Base-by-base conservation (phyloP, 2,329 filamentous ascomycete genomes). In the Alternaria postmessia region DNA sequence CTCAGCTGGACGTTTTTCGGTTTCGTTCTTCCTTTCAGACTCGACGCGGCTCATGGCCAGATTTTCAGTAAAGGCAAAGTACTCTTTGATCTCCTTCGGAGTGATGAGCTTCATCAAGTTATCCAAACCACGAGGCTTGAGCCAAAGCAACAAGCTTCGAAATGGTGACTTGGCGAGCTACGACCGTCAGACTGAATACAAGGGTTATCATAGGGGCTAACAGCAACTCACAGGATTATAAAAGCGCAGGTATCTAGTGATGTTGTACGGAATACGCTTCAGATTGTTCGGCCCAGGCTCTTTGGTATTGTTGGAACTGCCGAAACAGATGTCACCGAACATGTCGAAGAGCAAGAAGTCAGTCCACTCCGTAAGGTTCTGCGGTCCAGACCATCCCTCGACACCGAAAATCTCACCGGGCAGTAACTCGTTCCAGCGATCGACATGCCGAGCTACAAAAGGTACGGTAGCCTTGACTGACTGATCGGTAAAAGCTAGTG, bases 281-380 rank as follows among this genome's bases (percentile, higher is more conserved):
- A 67, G 26, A 22, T 46, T 49, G 39, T 66, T 68, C 11, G 55
- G 46, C 14, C 68, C 66, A 3, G 70, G 60, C 43, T 72, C 65
- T 30, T 79, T 71, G 64, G 75, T 75, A 6, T 36, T 36, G 14
- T 36, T 36, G 32, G 32, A 14, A 6, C 32, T 36, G 32, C 32
- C 32, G 57, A 79, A 76, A 49, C 68, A 74, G 5, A 84, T 36
- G 12, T 36, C 32, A 1, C 32, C 32, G 32, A 36, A 80, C 36
- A 83, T 73, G 59, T 84, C 81, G 62, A 83, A 79, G 32, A 77
- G 71, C 34, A 83, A 69, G 63, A 74, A 80, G 54, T 75, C 42
- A 18, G 56, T 39, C 58, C 36, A 60, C n/a, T 44, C 22, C 9
- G 46, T 20, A 12, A 67, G 46, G 47, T 67, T 53, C 20, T 51